Evolutionary conservation across 768 basidiomycete species (phyloP), one percentile per base, ranked within the genome.

Genomic region (Sarcomyxa edulis): DNA sequence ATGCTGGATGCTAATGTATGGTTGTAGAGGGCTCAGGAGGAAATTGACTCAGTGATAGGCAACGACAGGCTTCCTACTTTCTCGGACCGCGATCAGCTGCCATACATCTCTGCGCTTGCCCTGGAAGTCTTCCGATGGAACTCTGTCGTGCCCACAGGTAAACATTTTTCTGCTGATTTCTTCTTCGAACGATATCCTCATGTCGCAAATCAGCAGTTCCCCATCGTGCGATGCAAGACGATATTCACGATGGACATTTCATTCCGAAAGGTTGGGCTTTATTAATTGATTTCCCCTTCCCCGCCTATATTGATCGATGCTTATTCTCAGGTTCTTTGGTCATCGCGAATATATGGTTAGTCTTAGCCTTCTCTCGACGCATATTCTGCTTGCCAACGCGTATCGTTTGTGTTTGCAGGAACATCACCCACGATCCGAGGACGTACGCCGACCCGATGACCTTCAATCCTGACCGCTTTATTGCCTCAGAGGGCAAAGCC

Each of bases 391-490:
- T 18, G 16, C 19, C n/a, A n/a, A n/a, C n/a, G n/a, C n/a, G n/a
- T n/a, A n/a, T n/a, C n/a, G n/a, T 2, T 1, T 31, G 26, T 31
- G 14, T 35, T 18, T 15, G 25, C 38, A 64, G 76, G 73, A 65
- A 66, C 48, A 63, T 81, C 29, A 60, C 69, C 5, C 76, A 76
- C 47, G 78, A 83, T 49, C 64, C 73, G 22, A 59, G 61, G 43
- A 65, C 58, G 19, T 83, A 83, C 53, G 49, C 61, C 24, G 61
- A 76, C 30, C 80, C 81, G 3, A 60, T 70, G 42, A 50, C 54
- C 36, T 84, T 83, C 52, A 70, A 69, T 31, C 81, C 81, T 15
- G 76, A 76, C 36, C 73, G 81, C 21, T 83, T 74, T 56, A 60
- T 83, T 22, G 58, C 64, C 52, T 59, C 56, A 14, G 66, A 62